Percentiles rank a stretch among this genome's conserved stretches.
Conservation (phyloP, 768 basidiomycete species). For the Dentipellis fragilis region DNA sequence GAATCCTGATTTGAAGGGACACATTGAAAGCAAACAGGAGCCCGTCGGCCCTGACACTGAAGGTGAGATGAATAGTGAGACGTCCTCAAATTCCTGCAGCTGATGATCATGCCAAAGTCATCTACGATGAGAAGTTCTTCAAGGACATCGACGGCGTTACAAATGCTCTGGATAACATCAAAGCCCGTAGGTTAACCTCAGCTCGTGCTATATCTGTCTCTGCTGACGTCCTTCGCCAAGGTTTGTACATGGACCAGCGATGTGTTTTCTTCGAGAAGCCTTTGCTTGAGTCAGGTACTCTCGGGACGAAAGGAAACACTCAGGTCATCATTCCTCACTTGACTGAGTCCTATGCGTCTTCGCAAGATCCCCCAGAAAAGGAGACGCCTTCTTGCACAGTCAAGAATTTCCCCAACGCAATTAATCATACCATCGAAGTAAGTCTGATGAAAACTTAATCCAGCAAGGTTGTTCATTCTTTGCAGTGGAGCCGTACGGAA, state of each 20-base stretch:
- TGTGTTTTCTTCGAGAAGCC: constrained; percentile 96
- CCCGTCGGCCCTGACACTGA: constrained; percentile 90
- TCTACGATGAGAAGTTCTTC: constrained; percentile 88
- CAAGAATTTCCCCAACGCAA: constrained; percentile 98
- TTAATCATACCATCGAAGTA: constrained; percentile 95
- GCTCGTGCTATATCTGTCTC: neutral
- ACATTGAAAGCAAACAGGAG: constrained; percentile 84
- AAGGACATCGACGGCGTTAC: constrained; percentile 84
- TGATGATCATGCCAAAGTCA: constrained; percentile 36
- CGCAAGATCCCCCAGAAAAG: constrained; percentile 98
- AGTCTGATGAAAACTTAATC: constrained; percentile 11
- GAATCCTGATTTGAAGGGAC: constrained; percentile 85
- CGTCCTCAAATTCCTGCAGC: neutral
- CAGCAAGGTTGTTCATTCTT: constrained; percentile 2
- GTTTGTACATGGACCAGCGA: constrained; percentile 96
- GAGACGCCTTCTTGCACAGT: constrained; percentile 94
- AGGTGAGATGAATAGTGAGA: constrained; percentile 39
- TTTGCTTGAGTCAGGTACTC: constrained; percentile 91
- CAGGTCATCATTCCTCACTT: constrained; percentile 92
- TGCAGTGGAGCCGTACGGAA: constrained; percentile 84
- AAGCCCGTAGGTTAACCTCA: constrained; percentile 61
- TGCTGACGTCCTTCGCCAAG: constrained; percentile 27
- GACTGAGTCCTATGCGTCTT: constrained; percentile 95
- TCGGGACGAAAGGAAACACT: constrained; percentile 96
- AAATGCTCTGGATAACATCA: constrained; percentile 94